Evolutionary conservation across 345 rosid genomes (phyloP), one percentile per base, ranked within the genome.

Genomic region (Diplotaxis tenuifolia): DNA sequence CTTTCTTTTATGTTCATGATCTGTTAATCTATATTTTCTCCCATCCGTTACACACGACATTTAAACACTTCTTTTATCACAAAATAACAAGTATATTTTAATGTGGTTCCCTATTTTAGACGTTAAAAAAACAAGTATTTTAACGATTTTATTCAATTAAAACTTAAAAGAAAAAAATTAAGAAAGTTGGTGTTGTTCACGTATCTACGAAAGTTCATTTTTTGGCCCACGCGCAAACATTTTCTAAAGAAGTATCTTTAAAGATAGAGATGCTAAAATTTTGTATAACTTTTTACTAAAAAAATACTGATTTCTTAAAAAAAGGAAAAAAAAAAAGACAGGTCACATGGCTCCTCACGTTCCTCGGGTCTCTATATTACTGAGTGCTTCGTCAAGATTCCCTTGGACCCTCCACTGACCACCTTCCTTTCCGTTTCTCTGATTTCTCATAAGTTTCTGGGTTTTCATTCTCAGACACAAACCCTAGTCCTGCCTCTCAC

Each of bases 381-480:
- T 63, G 66, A 28, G 53, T 29, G 54, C 58, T 47, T 65, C 47
- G 32, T 47, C 65, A 58, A 76, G 67, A 70, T 76, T 76, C 67
- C 54, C 50, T 53, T 58, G 76, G 75, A 42, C 27, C 75, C 79
- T 50, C 78, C 36, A 38, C 77, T 49, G 31, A 22, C 63, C 49
- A 52, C 23, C 68, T 68, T 75, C 29, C 34, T 61, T 52, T 67
- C 58, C 75, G 70, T 76, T 69, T 70, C 59, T 75, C 70, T 36
- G 22, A 59, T 6, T 7, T 27, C 31, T 59, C n/a, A n/a, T 14
- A 58, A 14, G 15, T 50, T 68, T 40, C 70, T 69, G 59, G 12
- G 59, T 21, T 18, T 60, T 22, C 11, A 31, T 67, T 58, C 25
- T 47, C 20, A 18, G n/a, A 16, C 54, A 54, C 28, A 32, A 32